Percentiles rank a stretch among this genome's conserved stretches.
Conservation (phyloP, 495 filamentous ascomycete species). For the Penicillium salamii region DNA sequence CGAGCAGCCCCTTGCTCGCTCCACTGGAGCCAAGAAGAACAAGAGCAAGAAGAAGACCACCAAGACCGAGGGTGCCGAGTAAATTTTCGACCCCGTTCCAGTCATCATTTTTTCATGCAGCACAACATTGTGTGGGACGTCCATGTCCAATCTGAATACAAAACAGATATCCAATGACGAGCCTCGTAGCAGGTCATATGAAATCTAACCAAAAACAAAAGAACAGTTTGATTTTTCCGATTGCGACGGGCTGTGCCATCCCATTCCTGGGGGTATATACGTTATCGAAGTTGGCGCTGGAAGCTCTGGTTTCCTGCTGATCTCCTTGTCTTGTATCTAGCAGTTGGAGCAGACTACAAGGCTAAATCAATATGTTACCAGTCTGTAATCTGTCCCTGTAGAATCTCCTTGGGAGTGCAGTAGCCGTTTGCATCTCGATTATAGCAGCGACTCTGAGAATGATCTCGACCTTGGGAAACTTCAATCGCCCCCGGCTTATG, state of each 20-base stretch:
- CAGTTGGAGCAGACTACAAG: conserved; percentile 8
- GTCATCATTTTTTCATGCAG: conserved; percentile 12
- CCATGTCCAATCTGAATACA: conserved; percentile 10
- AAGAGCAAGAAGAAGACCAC: conserved; percentile 85
- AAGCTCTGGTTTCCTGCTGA: neutral
- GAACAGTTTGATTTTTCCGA: conserved; percentile 11
- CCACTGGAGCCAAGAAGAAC: conserved; percentile 69
- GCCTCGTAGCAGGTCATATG: conserved; percentile 14
- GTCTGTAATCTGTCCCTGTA: neutral
- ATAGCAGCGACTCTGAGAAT: no score
- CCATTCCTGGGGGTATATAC: conserved; percentile 8
- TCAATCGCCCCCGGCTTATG: no score
- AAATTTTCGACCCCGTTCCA: conserved; percentile 21
- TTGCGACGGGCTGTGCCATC: conserved; percentile 9
- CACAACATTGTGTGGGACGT: conserved; percentile 11
- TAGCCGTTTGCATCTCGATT: no score
- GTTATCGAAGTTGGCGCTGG: conserved; percentile 4
- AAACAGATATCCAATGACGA: conserved; percentile 29
- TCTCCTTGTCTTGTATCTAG: conserved; percentile 7
- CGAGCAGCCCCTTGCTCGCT: conserved; percentile 75
- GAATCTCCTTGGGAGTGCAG: neutral
- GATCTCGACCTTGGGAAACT: no score
- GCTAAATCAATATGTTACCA: conserved; percentile 9
- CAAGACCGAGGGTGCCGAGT: conserved; percentile 66
- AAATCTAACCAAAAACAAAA: conserved; percentile 14